A percentile compares a stretch with the other conserved stretches of the same genome.
These are phyloP conservation scores for Nannizziopsis arthrosporioides DNA, from an alignment of 2,329 filamentous ascomycete species.

Conservation along the genomic window DNA sequence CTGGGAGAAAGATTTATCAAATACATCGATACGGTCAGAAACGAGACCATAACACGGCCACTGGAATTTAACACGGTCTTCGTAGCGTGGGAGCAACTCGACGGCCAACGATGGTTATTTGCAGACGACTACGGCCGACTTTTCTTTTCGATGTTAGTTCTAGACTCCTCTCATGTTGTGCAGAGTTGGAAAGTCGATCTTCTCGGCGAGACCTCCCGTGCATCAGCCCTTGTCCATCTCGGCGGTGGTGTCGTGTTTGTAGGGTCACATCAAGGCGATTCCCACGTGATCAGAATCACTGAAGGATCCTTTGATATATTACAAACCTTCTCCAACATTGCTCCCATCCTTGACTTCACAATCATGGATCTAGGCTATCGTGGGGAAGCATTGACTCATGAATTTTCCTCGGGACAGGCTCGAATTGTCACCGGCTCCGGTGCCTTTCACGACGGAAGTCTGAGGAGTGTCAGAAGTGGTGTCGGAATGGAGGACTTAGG, in stretches of 20 bases:
- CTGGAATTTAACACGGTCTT: conserved; percentile 71
- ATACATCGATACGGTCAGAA: conserved; percentile 70
- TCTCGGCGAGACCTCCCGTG: conserved; percentile 60
- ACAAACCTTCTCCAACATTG: conserved; percentile 72
- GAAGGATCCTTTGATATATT: conserved; percentile 54
- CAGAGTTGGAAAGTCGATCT: conserved; percentile 58
- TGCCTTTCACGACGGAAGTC: conserved; percentile 73
- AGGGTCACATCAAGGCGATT: conserved; percentile 86
- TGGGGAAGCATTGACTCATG: conserved; percentile 66
- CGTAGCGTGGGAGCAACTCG: conserved; percentile 79
- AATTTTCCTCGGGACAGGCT: conserved; percentile 90
- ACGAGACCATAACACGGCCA: conserved; percentile 51
- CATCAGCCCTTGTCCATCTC: conserved; percentile 68
- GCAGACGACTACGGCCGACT: conserved; percentile 83
- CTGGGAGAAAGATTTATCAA: conserved; percentile 70
- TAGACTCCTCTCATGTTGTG: conserved; percentile 54
- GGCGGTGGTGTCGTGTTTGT: conserved; percentile 59
- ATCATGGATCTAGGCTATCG: conserved; percentile 93
- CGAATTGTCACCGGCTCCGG: conserved; percentile 88
- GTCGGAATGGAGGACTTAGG: conserved; percentile 84
- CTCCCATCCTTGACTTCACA: conserved; percentile 82
- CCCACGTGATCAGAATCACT: conserved; percentile 60
- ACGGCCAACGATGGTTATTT: conserved; percentile 71
- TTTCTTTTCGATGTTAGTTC: conserved; percentile 69
- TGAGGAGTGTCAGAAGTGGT: conserved; percentile 84